Evolutionary conservation across 2,329 filamentous ascomycete species (phyloP).

Genomic region (Septoria linicola): DNA sequence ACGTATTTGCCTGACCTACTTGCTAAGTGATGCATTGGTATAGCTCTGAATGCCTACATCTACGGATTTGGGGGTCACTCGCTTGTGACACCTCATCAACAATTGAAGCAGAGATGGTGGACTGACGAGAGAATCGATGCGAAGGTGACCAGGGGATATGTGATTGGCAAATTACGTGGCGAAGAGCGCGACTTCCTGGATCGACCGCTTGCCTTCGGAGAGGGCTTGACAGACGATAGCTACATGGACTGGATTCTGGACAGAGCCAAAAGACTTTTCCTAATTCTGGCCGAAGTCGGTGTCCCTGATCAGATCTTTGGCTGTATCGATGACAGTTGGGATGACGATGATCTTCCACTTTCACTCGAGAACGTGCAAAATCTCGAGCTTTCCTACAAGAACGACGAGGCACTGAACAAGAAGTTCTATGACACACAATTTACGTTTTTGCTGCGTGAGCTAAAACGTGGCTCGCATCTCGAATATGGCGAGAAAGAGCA

Average conservation of each 20-base stretch:
- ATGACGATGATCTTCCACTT: constrained; percentile 72
- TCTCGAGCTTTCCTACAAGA: constrained; percentile 59
- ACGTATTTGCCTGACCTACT: too few relatives aligned
- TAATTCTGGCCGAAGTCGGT: constrained; percentile 68
- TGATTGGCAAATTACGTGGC: constrained; percentile 62
- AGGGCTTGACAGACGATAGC: constrained; percentile 67
- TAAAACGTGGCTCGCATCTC: constrained; percentile 61
- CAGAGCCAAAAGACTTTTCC: constrained; percentile 67
- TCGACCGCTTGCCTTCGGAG: constrained; percentile 64
- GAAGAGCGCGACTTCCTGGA: constrained; percentile 64
- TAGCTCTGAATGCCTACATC: constrained; percentile 51
- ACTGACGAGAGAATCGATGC: constrained; percentile 66
- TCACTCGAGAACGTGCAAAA: constrained; percentile 63
- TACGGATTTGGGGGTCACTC: constrained; percentile 53
- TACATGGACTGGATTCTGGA: constrained; percentile 76
- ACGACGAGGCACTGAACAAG: constrained; percentile 63
- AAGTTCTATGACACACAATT: constrained; percentile 72
- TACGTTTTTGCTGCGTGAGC: constrained; percentile 64
- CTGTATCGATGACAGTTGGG: constrained; percentile 73
- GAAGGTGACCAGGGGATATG: constrained; percentile 67
- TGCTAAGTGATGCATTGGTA: not conserved
- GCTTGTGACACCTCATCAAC: constrained; percentile 50
- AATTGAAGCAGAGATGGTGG: constrained; percentile 64
- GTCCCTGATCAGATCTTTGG: constrained; percentile 73
- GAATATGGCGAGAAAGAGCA: constrained; percentile 67